Base-by-base conservation (phyloP, 73 alveolate species). In the Vitrella brassicaformis region DNA sequence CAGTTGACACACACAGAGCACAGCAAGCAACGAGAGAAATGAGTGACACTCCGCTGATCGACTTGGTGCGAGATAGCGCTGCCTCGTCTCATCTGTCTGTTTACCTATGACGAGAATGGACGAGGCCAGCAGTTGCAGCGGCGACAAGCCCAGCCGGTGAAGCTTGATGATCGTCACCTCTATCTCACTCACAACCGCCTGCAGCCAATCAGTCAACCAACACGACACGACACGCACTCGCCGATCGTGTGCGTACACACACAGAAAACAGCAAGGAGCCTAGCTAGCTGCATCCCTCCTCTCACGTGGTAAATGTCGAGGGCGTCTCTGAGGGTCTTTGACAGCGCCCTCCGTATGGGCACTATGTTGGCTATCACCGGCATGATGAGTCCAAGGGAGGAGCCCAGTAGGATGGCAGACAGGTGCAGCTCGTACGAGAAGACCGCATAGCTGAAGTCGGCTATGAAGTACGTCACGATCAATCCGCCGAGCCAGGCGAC, bases 61-160 rank as follows among this genome's bases (percentile, higher is more conserved):
- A n/a, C n/a, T n/a, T n/a, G n/a, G n/a, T n/a, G n/a, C n/a, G n/a
- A n/a, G n/a, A n/a, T n/a, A n/a, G n/a, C n/a, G n/a, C n/a, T n/a
- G n/a, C n/a, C n/a, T n/a, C n/a, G n/a, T n/a, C n/a, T n/a, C n/a
- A n/a, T n/a, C n/a, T n/a, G n/a, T n/a, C n/a, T n/a, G n/a, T n/a
- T n/a, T n/a, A n/a, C n/a, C n/a, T n/a, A n/a, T 66, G 66, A 92
- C 90, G 4, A 94, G 85, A 73, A 91, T 82, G 47, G 84, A 65
- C 0, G 96, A 83, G 46, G 88, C 75, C 66, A 90, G 74, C 18
- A 92, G 68, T 47, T 94, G 86, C 10, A 87, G 70, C 27, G 89
- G 86, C 22, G 98, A 92, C 47, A 94, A 74, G 26, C 98, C 98
- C 81, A 92, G 73, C 65, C 87, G 90, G 74, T 94, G 97, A 10